Evolutionary conservation across 1,139 yeast species (phyloP), one percentile per base, ranked within the genome.

Genomic region (Magnusiomyces sp.): DNA sequence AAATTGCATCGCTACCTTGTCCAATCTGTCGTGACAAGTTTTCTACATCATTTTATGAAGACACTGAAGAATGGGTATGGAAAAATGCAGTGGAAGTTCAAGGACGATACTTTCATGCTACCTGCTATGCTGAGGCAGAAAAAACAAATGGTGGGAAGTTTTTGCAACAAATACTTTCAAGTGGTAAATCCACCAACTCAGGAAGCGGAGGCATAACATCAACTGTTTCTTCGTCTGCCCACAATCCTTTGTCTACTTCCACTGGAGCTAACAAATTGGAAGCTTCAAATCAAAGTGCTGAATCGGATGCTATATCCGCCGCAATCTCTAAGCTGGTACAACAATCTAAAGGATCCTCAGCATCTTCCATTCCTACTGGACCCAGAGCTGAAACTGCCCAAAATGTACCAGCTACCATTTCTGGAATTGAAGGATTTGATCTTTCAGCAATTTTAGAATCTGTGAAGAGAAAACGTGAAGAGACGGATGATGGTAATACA

Each of bases 51-150:
- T 92, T 88, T 73, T 86, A 86, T 62, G 97, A 89, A 62, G 90
- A 85, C 49, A 71, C 80, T 4, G 97, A 96, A 43, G 97, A 90
- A 63, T 94, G 98, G 98, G 81, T 90, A 40, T 92, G 97, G 97
- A 77, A 73, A 58, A 82, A 85, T 62, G 88, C 96, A 43, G 75
- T 87, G 31, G 74, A 74, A 53, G 79, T 75, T 7, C 77, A 81
- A n/a, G 84, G 82, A 7, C 82, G 79, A 57, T 79, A 85, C 44
- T 85, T 83, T 62, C 98, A 94, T 69, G 84, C 85, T 40, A 73
- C 81, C 1, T 94, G 99, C 65, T 83, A 75, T 63, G 74, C 80
- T 42, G 97, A 90, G 62, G 80, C 95, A 13, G 76, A 71, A 5
- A 74, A 71, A 27, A 60, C 70, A 44, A 67, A 59, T 37, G 55